These are phyloP conservation scores for Fusarium hostae DNA, from an alignment of 2,329 filamentous ascomycete species.

Conservation along the genomic window DNA sequence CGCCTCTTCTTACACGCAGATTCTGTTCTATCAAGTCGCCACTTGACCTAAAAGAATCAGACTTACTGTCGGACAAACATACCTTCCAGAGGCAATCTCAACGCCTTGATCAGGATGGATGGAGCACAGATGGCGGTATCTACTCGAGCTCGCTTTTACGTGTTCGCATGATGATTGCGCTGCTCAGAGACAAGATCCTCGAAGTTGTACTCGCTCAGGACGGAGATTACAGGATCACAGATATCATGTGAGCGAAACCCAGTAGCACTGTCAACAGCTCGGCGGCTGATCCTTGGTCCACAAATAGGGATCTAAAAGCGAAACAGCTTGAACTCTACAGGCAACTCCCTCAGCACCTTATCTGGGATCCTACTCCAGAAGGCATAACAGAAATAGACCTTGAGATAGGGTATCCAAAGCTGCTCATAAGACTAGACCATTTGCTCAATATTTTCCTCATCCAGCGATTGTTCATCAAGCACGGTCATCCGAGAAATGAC, in stretches of 20 bases:
- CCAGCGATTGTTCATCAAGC: background rate
- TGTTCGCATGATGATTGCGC: background rate
- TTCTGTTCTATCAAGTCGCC: background rate
- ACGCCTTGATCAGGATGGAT: background rate
- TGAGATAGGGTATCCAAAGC: background rate
- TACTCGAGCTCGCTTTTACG: background rate
- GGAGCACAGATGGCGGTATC: background rate
- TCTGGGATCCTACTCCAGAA: fast-evolving
- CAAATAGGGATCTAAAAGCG: background rate
- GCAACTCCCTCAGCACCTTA: background rate
- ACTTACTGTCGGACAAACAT: background rate
- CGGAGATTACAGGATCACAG: fast-evolving
- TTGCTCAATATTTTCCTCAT: background rate
- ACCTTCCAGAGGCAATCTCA: background rate
- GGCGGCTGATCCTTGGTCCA: too few species aligned
- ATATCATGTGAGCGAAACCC: background rate
- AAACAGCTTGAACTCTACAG: background rate
- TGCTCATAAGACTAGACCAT: background rate
- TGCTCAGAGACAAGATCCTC: background rate
- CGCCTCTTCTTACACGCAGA: background rate
- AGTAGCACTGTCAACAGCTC: too few species aligned
- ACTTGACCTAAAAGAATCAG: background rate
- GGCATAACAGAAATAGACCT: background rate
- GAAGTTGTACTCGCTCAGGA: background rate
- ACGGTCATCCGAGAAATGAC: background rate